phyloP scores from a whole-genome alignment of 257 asterid species.

The Buddleja alternifolia region DNA sequence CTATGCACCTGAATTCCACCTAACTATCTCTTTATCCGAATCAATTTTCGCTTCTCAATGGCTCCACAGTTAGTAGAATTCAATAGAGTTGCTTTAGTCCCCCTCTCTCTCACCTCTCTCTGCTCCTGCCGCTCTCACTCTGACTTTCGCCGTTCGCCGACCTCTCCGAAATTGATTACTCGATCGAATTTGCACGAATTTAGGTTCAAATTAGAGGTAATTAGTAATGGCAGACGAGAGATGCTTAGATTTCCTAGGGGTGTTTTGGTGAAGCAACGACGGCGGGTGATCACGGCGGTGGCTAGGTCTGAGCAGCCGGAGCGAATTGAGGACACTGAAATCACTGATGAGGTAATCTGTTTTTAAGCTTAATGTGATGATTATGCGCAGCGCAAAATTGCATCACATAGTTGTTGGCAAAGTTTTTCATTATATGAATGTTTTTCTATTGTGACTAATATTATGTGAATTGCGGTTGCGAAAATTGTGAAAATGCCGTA shows the following conservation, averaged over 20 bases:
- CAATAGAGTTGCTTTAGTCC: constrained; percentile 50
- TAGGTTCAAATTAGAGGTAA: constrained; percentile 38
- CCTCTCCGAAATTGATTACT: constrained; percentile 23
- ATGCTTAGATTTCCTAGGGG: constrained; percentile 34
- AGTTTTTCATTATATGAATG: neutral
- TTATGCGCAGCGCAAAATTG: neutral
- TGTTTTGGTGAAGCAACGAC: constrained; percentile 34
- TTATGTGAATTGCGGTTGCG: neutral
- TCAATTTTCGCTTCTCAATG: constrained; percentile 39
- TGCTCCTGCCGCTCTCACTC: constrained; percentile 45
- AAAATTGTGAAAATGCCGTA: neutral
- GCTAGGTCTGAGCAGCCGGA: constrained; percentile 66
- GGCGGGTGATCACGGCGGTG: constrained; percentile 49
- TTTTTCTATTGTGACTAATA: neutral
- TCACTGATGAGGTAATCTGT: constrained; percentile 49
- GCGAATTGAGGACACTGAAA: constrained; percentile 39
- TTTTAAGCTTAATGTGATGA: neutral
- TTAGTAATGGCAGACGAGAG: constrained; percentile 28
- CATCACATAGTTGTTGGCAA: neutral
- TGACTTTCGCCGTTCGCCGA: constrained; percentile 28
- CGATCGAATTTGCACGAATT: constrained; percentile 35
- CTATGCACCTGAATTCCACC: constrained; percentile 20
- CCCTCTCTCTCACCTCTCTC: constrained; percentile 50
- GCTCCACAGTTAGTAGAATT: constrained; percentile 55
- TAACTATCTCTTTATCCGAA: constrained; percentile 3